These are phyloP conservation scores for Triadica sebifera DNA, from an alignment of 345 rosid genomes.

Conservation along the genomic window DNA sequence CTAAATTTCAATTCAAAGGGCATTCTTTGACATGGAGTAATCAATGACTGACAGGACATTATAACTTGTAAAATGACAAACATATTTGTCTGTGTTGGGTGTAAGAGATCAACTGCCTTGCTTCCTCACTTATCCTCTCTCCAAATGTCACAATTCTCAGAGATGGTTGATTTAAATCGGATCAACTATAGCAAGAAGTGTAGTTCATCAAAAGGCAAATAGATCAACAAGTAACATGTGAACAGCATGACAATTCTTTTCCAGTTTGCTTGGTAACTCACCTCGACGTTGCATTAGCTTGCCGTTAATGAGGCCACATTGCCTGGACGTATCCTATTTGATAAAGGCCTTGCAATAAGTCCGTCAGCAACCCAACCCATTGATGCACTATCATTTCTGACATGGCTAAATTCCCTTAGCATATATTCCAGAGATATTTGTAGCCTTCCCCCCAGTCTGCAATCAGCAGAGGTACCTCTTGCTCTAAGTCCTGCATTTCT, in stretches of 20 bases:
- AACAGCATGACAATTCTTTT: background rate
- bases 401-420: constrained; percentile 78
- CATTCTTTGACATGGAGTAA: background rate
- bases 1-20: background rate
- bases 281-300: constrained; percentile 9
- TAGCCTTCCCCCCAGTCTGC: constrained; percentile 72
- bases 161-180: too few relatives aligned
- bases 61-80: background rate
- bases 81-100: background rate
- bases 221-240: too few relatives aligned
- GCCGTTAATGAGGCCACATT: constrained; percentile 9
- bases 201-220: too few relatives aligned
- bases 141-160: too few relatives aligned
- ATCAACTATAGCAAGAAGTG: too few relatives aligned
- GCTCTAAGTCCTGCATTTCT: constrained; percentile 81
- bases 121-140: too few relatives aligned
- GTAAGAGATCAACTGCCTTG: too few relatives aligned
- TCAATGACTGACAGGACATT: too few relatives aligned
- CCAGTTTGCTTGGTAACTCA: background rate
- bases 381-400: constrained; percentile 61
- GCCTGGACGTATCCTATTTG: constrained; percentile 47
- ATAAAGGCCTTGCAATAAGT: constrained; percentile 83
- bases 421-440: constrained; percentile 77
- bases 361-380: constrained; percentile 85
- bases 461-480: constrained; percentile 53